Evolutionary conservation across 768 basidiomycete species (phyloP).

Genomic region (Suillus sp.): DNA sequence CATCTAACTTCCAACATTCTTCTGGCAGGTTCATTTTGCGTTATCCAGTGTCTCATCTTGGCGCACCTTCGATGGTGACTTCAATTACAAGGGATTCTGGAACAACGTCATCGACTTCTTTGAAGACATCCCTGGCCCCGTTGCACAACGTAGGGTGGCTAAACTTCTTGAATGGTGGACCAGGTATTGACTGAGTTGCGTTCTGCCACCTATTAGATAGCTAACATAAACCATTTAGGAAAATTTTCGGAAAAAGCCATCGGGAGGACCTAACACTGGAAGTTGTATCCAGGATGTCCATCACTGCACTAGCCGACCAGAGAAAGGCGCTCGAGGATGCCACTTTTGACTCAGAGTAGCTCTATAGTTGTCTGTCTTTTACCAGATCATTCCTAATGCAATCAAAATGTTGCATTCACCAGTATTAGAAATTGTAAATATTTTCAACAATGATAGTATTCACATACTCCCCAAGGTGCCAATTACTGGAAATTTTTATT

Average conservation of each 20-base stretch:
- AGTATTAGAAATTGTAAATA: too few relatives aligned
- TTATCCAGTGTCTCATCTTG: constrained; percentile 17
- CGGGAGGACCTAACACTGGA: background rate
- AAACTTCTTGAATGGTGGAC: constrained; percentile 21
- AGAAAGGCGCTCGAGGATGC: background rate
- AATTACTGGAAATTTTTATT: too few relatives aligned
- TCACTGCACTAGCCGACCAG: background rate
- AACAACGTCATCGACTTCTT: constrained; percentile 20
- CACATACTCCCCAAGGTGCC: too few relatives aligned
- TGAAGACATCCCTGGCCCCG: constrained; percentile 7
- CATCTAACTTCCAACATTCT: background rate
- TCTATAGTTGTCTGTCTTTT: too few relatives aligned
- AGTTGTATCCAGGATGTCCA: background rate
- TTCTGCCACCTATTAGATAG: accelerated
- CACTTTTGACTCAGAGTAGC: background rate
- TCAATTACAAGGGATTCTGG: constrained; percentile 19
- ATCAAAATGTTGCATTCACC: too few relatives aligned
- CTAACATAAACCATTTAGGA: background rate
- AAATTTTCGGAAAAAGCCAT: background rate
- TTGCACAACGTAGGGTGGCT: background rate
- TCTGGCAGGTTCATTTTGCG: constrained; percentile 18
- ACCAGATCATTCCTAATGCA: too few relatives aligned
- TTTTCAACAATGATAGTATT: too few relatives aligned
- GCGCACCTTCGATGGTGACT: constrained; percentile 9
- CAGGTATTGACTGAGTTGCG: background rate